These are phyloP conservation scores for Myxozyma neotropica DNA, from an alignment of 805 yeast species.

Conservation along the genomic window DNA sequence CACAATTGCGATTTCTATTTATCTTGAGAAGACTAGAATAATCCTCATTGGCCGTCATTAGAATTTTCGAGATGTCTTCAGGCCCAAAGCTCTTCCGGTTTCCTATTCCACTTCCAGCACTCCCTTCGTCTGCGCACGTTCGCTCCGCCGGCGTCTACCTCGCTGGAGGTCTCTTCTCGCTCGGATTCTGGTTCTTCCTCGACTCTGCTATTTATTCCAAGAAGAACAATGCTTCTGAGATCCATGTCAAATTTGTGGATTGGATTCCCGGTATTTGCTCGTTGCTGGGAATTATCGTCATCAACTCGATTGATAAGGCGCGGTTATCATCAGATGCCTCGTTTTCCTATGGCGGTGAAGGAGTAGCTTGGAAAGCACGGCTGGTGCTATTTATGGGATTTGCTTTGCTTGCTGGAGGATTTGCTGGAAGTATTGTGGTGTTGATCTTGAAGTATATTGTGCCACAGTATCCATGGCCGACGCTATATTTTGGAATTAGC, in stretches of 20 bases:
- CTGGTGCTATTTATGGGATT: conserved; percentile 89
- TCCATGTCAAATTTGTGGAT: conserved; percentile 88
- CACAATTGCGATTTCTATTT: not conserved
- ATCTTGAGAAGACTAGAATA: not conserved
- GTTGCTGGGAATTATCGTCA: conserved; percentile 76
- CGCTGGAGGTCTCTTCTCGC: conserved; percentile 59
- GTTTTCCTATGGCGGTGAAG: conserved; percentile 46
- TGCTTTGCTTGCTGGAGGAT: conserved; percentile 88
- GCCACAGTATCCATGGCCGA: conserved; percentile 79
- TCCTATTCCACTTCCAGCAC: conserved; percentile 29
- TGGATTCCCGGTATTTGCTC: conserved; percentile 95
- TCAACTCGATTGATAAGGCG: conserved; percentile 70
- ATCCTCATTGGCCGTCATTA: not conserved
- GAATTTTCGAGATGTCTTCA: conserved; percentile 1
- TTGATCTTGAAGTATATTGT: conserved; percentile 80
- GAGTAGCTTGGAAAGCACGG: conserved; percentile 90
- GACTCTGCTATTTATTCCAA: conserved; percentile 88
- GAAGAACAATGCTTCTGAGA: conserved; percentile 79
- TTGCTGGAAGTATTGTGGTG: conserved; percentile 89
- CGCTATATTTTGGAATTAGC: conserved; percentile 90
- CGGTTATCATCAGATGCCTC: conserved; percentile 49
- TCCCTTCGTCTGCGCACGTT: conserved; percentile 30
- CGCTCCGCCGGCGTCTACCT: conserved; percentile 39
- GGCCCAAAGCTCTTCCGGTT: conserved; percentile 32
- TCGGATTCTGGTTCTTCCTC: conserved; percentile 86